Base-by-base conservation (phyloP, 2,329 filamentous ascomycete genomes). In the Diaporthe ampelina region DNA sequence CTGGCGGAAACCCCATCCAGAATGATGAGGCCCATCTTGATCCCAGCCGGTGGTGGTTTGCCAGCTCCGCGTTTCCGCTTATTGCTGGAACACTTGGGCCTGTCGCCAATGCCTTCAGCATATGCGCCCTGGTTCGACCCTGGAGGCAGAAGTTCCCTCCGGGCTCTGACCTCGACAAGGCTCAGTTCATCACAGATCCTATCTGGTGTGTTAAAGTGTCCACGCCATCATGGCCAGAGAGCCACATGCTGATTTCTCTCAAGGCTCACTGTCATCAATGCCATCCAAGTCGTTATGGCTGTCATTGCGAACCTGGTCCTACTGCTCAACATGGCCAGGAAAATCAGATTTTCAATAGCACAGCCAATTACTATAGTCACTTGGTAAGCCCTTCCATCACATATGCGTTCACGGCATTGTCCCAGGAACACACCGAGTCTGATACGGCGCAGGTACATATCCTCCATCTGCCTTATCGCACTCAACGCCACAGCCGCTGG, bases 81-180 rank as follows among this genome's bases (percentile, higher is more conserved):
- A 88, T 97, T 15, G 94, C 95, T 2, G 95, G 94, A 45, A 95
- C 95, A 0, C 89, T 97, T 3, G 95, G 94, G 0, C 95, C 95
- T 0, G 90, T 97, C 13, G 95, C 95, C 3, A 97, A 95, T 74
- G 92, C 97, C 40, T 93, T 97, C 83, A 96, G 93, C 73, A 95
- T 98, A 74, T 95, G 94, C 76, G 94, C 95, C 10, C 87, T 98
- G n/a, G 94, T 94, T 1, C 92, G 91, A 37, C 91, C 91, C 29
- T 98, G 95, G 95, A 88, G 94, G 75, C 89, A 92, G 80, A 85
- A 86, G 65, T 83, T 89, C 7, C 81, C 82, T 1, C 86, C 87
- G 0, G 85, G 85, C 0, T 84, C 87, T 7, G 81, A 87, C 1
- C 80, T 88, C 8, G 84, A 88, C 13, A 79, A 85, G 1, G 91